Evolutionary conservation across 2,329 filamentous ascomycete genomes (phyloP).

Genomic region (Colletotrichum sp.): DNA sequence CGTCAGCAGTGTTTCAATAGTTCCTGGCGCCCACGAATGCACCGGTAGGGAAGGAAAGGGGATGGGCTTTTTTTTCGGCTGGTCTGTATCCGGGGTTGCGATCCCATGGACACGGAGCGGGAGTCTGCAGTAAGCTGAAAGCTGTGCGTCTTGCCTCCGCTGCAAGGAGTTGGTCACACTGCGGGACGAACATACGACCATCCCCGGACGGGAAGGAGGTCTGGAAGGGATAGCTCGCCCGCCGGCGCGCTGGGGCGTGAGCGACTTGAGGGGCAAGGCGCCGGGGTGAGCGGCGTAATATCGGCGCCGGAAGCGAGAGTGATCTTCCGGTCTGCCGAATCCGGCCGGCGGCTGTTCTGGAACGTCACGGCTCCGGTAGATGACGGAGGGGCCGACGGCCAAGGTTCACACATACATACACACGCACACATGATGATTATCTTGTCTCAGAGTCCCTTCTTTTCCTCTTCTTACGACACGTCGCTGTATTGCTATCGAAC

Average conservation of each 20-base stretch:
- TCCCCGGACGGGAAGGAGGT: neutral
- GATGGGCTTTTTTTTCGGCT: neutral
- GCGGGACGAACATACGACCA: neutral
- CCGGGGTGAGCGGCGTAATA: neutral
- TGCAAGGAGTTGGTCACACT: neutral
- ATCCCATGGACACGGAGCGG: neutral
- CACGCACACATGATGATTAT: neutral
- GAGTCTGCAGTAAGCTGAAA: neutral
- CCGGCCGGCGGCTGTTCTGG: neutral
- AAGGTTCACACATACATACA: neutral
- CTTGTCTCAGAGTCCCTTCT: neutral
- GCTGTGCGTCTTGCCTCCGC: neutral
- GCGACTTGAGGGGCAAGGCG: neutral
- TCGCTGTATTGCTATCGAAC: conserved; percentile 1
- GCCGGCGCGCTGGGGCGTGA: neutral
- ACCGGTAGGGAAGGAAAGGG: neutral
- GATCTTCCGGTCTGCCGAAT: neutral
- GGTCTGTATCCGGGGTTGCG: neutral
- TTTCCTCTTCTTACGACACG: neutral
- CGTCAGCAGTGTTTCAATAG: neutral
- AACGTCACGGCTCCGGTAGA: neutral
- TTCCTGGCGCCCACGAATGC: neutral
- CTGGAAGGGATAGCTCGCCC: neutral
- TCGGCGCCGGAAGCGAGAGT: neutral
- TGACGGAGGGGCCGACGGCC: neutral